A percentile compares a stretch with the other conserved stretches of the same genome.
Conservation (phyloP, 1,284 basidiomycete genomes). For the Tremellales sp. region DNA sequence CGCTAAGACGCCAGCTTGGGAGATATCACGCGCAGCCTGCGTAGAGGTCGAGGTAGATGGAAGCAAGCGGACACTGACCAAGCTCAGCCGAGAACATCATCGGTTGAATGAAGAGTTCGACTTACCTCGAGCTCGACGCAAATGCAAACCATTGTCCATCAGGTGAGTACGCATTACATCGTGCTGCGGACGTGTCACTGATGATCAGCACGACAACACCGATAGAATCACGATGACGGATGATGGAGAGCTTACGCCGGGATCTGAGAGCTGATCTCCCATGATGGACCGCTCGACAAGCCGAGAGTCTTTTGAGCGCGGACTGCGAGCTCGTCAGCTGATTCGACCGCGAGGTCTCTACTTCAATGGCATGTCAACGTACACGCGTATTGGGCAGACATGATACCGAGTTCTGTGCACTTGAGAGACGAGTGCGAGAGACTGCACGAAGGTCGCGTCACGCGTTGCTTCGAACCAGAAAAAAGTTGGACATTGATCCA, state of each 20-base stretch:
- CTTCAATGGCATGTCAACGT: slow-evolving; percentile 42
- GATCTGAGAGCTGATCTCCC: slow-evolving; percentile 64
- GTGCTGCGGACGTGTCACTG: slow-evolving; percentile 51
- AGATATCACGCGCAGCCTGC: slow-evolving; percentile 22
- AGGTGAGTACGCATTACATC: slow-evolving; percentile 76
- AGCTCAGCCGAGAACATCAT: slow-evolving; percentile 1
- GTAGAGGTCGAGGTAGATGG: slow-evolving; percentile 28
- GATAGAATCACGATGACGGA: background rate
- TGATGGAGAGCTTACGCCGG: slow-evolving; percentile 52
- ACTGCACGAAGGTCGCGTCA: too few species aligned
- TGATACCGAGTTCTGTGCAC: slow-evolving; percentile 17
- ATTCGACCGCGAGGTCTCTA: background rate
- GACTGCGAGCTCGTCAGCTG: slow-evolving; percentile 52
- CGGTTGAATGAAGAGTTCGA: too few species aligned
- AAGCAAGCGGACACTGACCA: slow-evolving; percentile 35
- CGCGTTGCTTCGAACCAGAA: too few species aligned
- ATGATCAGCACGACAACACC: background rate
- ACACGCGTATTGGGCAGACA: slow-evolving; percentile 56
- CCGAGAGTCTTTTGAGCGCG: slow-evolving; percentile 91
- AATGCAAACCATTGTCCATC: slow-evolving; percentile 86
- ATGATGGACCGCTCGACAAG: slow-evolving; percentile 78
- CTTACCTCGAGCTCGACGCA: slow-evolving; percentile 57
- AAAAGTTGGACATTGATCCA: too few species aligned
- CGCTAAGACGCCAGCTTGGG: slow-evolving; percentile 69
- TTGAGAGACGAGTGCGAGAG: background rate